phyloP scores from a whole-genome alignment of 768 basidiomycete species.

The Tulasnella sp. region DNA sequence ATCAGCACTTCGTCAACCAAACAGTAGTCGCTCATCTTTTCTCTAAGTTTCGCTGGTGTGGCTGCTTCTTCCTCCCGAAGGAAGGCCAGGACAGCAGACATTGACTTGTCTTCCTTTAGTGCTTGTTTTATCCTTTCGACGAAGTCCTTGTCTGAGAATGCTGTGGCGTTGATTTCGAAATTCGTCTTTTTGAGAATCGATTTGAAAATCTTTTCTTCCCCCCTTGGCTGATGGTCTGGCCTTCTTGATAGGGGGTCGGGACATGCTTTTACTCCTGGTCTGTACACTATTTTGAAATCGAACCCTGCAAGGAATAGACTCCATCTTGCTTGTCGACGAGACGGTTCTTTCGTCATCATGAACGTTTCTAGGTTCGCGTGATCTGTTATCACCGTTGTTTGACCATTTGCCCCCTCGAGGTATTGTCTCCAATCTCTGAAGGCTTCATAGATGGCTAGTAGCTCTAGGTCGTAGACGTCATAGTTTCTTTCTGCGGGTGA shows the following conservation, averaged over 20 bases:
- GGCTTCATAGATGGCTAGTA: conserved; percentile 22
- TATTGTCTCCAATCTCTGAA: conserved; percentile 9
- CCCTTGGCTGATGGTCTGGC: background rate
- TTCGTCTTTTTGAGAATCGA: no score
- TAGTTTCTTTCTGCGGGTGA: conserved; percentile 17
- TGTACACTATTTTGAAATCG: background rate
- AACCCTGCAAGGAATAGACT: background rate
- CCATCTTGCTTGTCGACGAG: background rate
- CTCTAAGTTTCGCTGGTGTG: no score
- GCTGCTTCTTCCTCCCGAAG: no score
- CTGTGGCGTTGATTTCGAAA: no score
- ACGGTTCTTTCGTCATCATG: background rate
- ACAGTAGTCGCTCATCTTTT: no score
- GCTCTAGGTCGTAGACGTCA: conserved; percentile 26
- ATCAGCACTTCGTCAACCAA: no score
- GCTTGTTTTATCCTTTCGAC: no score
- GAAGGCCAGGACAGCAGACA: no score
- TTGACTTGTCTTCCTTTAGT: no score
- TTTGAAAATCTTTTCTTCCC: conserved; percentile 11
- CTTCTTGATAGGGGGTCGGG: background rate
- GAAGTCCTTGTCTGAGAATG: no score
- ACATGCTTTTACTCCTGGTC: background rate
- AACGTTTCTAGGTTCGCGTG: background rate
- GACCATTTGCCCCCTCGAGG: background rate
- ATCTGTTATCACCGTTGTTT: background rate